A percentile compares a stretch with the other conserved stretches of the same genome.
These are phyloP conservation scores for Takashimella koratensis DNA, from an alignment of 1,284 basidiomycete species.

Conservation along the genomic window DNA sequence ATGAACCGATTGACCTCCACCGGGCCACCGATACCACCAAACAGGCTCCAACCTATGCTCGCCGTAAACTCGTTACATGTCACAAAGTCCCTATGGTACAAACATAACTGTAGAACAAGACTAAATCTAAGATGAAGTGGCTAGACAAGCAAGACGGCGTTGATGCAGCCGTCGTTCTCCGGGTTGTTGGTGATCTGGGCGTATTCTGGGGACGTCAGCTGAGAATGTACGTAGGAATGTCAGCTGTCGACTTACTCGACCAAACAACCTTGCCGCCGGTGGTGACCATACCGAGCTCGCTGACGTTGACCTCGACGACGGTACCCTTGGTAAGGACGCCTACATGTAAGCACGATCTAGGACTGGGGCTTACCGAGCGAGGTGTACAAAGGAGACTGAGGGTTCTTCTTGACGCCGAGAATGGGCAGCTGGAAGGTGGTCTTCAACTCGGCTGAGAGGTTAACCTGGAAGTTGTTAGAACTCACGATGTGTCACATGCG, in stretches of 20 bases:
- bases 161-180: constrained; percentile 95
- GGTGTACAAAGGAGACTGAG: constrained; percentile 96
- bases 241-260: constrained; percentile 50
- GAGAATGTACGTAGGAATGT: not conserved
- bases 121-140: not conserved
- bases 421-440: constrained; percentile 99
- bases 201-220: constrained; percentile 78
- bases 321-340: constrained; percentile 99
- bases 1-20: not conserved
- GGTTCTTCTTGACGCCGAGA: constrained; percentile 98
- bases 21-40: not conserved
- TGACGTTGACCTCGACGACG: constrained; percentile 97
- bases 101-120: not conserved
- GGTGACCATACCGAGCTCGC: constrained; percentile 97
- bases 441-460: constrained; percentile 89
- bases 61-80: too few species aligned
- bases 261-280: constrained; percentile 85
- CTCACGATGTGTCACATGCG: constrained; percentile 97
- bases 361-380: too few species aligned
- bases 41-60: too few species aligned
- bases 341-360: too few species aligned
- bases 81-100: too few species aligned
- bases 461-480: constrained; percentile 31
- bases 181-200: constrained; percentile 96
- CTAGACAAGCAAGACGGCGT: constrained; percentile 67